Base-by-base conservation (phyloP, 2,329 filamentous ascomycete species). In the Fusarium clavum region DNA sequence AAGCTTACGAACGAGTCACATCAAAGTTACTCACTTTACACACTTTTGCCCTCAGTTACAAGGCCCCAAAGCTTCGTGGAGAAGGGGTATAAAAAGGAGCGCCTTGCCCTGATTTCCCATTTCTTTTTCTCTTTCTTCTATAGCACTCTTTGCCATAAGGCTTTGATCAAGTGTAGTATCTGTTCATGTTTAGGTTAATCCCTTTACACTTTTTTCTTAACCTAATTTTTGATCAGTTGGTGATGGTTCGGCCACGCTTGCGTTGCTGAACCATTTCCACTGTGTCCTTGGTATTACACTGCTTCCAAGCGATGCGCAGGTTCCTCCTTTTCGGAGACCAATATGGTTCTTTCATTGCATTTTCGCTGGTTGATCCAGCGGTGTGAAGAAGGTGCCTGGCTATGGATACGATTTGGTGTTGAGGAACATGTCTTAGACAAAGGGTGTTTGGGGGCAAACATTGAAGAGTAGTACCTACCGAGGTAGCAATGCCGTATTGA, bases 281-380 rank as follows among this genome's bases (percentile, higher is more conserved):
- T 27, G 74, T 74, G 74, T 75, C 62, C 71, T 71, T 75, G 73
- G 72, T 73, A 75, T 75, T 48, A 68, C 73, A 75, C 73, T 73
- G 64, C 43, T 51, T 73, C 71, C 73, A 70, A 70, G 72, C 13
- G 72, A 75, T 51, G 72, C 72, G 43, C 40, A 67, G 30, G 16
- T 10, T 14, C 25, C 27, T 30, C 7, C 22, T 40, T 24, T 56
- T 38, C 25, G 18, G 13, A 16, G 32, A 11, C 22, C 13, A 46
- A 22, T 18, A 7, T 27, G 25, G 25, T 14, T 43, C 69, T 61
- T 75, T 75, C 72, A 73, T 75, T 75, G 58, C 59, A 69, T 57
- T 46, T 41, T 49, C n/a, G 71, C 61, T 64, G 71, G 73, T 67
- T 61, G 30, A 52, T 46, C 69, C 65, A 59, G 72, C 61, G 72